A percentile compares a stretch with the other conserved stretches of the same genome.
These are phyloP conservation scores for Thermochaetoides thermophila DNA, from an alignment of 495 filamentous ascomycete species.

Conservation along the genomic window DNA sequence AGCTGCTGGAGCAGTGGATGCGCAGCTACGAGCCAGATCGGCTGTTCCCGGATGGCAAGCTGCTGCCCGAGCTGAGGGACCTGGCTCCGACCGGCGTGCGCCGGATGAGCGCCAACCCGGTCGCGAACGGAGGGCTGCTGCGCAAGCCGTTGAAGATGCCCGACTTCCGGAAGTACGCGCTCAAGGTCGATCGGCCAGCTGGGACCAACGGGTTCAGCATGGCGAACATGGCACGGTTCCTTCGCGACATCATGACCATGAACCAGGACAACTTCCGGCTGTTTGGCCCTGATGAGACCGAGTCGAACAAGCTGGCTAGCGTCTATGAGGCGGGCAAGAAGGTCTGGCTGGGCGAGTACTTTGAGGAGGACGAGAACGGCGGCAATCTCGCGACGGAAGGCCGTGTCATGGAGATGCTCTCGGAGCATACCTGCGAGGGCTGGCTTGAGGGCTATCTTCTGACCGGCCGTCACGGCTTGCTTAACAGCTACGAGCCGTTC, in stretches of 20 bases:
- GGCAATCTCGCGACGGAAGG: conserved; percentile 49
- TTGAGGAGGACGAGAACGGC: conserved; percentile 53
- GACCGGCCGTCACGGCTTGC: conserved; percentile 51
- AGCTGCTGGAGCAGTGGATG: conserved; percentile 56
- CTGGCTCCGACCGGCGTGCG: conserved; percentile 45
- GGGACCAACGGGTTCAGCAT: conserved; percentile 40
- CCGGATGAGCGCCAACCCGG: conserved; percentile 59
- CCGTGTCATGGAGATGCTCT: conserved; percentile 65
- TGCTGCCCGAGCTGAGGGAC: conserved; percentile 42
- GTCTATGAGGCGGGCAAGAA: conserved; percentile 60
- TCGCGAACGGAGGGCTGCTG: conserved; percentile 51
- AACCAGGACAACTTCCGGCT: conserved; percentile 53
- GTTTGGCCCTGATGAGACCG: conserved; percentile 63
- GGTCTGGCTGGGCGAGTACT: conserved; percentile 61
- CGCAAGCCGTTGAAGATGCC: conserved; percentile 47
- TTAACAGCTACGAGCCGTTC: conserved; percentile 68
- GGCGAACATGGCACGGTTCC: conserved; percentile 46
- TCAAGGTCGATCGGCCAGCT: conserved; percentile 39
- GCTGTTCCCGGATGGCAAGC: conserved; percentile 44
- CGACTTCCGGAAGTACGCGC: conserved; percentile 47
- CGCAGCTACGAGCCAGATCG: conserved; percentile 51
- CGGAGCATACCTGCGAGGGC: conserved; percentile 60
- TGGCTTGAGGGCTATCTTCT: conserved; percentile 66
- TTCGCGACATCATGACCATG: conserved; percentile 44
- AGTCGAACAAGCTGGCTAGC: conserved; percentile 55